Conservation (phyloP, 2,329 filamentous ascomycete genomes). For the Pseudogymnoascus sp. region DNA sequence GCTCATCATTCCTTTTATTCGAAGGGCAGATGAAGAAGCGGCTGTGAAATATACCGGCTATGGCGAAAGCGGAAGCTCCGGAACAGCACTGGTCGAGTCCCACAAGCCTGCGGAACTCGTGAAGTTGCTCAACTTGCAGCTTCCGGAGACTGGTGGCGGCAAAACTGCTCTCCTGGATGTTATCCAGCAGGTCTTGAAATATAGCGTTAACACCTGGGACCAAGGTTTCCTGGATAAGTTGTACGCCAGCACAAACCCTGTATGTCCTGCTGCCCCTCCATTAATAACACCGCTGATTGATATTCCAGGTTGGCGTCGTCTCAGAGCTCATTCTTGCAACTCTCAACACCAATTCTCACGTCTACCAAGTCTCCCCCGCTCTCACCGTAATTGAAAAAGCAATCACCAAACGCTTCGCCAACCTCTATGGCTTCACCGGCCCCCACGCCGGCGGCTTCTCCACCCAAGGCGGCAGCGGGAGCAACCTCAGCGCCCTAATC, state of each 20-base stretch:
- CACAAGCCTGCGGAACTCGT: conserved; percentile 51
- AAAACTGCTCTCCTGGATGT: conserved; percentile 68
- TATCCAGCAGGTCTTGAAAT: conserved; percentile 64
- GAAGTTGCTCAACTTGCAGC: conserved; percentile 48
- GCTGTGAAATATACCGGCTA: conserved; percentile 48
- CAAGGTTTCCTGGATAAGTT: conserved; percentile 95
- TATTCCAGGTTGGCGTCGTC: conserved; percentile 62
- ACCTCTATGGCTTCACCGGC: conserved; percentile 68
- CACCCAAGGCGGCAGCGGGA: conserved; percentile 73
- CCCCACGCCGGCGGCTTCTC: conserved; percentile 60
- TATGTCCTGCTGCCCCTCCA: conserved; percentile 31
- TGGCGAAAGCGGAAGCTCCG: conserved; percentile 33
- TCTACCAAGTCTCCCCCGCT: conserved; percentile 74
- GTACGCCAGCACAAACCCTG: conserved; percentile 82
- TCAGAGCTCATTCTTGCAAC: conserved; percentile 78
- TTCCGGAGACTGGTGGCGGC: conserved; percentile 53
- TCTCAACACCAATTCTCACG: conserved; percentile 77
- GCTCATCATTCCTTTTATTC: conserved; percentile 65
- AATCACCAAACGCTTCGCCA: conserved; percentile 65
- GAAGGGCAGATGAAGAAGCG: conserved; percentile 59
- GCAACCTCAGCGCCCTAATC: conserved; percentile 78
- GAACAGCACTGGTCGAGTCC: conserved; percentile 57
- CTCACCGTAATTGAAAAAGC: conserved; percentile 82
- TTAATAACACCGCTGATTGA: neutral
- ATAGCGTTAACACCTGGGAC: conserved; percentile 98